Conservation (phyloP, 805 yeast species). For the Komagataella kurtzmanii region DNA sequence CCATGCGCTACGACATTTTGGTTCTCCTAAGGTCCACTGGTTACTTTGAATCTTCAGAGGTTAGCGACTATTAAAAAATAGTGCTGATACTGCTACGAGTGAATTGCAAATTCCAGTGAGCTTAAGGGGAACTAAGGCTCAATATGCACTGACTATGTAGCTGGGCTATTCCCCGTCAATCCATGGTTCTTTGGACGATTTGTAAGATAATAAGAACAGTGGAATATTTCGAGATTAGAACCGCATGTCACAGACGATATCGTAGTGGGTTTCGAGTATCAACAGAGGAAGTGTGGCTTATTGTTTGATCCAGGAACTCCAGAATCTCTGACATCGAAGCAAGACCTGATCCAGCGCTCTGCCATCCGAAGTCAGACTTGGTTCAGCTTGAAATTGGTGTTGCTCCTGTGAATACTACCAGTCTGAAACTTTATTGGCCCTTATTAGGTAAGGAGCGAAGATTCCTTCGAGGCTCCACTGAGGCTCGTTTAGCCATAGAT, state of each 20-base stretch:
- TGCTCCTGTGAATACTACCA: not conserved
- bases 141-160: not conserved
- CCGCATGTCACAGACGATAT: no score
- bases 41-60: not conserved
- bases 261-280: not conserved
- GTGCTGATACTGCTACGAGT: not conserved
- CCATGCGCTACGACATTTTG: not conserved
- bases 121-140: not conserved
- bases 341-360: not conserved
- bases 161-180: not conserved
- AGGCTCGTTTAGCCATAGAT: not conserved
- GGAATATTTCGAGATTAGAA: not conserved
- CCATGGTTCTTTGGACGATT: not conserved
- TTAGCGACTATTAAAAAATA: not conserved
- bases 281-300: not conserved
- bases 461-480: not conserved
- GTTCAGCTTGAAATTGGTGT: not conserved
- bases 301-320: not conserved
- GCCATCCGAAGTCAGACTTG: no score
- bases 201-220: not conserved
- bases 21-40: not conserved
- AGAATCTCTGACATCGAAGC: not conserved
- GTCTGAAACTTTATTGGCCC: not conserved
- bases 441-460: not conserved
- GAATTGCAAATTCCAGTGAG: not conserved